Percentiles rank a stretch among this genome's conserved stretches.
These are phyloP conservation scores for Hygrocybe punicea DNA, from an alignment of 768 basidiomycete species.

Conservation along the genomic window DNA sequence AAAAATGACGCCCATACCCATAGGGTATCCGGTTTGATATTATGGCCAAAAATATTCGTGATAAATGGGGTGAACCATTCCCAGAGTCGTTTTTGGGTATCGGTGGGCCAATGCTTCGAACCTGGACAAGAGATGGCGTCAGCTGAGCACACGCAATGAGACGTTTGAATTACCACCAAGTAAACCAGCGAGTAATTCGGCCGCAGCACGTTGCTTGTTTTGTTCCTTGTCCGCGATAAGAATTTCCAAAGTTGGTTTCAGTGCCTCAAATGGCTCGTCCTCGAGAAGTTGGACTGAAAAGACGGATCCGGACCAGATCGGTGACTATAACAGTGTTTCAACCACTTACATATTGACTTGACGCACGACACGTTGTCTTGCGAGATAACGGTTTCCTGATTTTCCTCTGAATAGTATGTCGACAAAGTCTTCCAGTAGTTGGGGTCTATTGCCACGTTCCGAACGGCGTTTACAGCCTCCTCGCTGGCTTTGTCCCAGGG, in stretches of 20 bases:
- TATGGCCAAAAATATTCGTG: constrained; percentile 59
- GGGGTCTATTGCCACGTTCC: constrained; percentile 43
- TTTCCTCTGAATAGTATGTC: constrained; percentile 74
- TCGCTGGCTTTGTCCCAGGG: constrained; percentile 58
- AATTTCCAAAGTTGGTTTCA: constrained; percentile 59
- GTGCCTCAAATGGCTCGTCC: constrained; percentile 60
- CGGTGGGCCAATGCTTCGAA: constrained; percentile 81
- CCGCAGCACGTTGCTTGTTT: constrained; percentile 84
- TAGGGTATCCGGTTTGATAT: constrained; percentile 79
- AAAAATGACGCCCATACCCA: constrained; percentile 76
- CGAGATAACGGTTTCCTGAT: constrained; percentile 57
- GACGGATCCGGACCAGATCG: constrained; percentile 2
- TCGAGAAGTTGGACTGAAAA: constrained; percentile 72
- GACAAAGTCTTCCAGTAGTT: constrained; percentile 69
- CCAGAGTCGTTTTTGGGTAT: constrained; percentile 70
- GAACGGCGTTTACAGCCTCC: constrained; percentile 49
- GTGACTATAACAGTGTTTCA: neutral
- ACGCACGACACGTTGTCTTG: constrained; percentile 70
- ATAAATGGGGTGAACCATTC: constrained; percentile 74
- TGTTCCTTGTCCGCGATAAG: constrained; percentile 70
- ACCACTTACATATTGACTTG: constrained; percentile 66
- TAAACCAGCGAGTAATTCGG: constrained; percentile 77
- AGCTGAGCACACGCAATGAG: neutral
- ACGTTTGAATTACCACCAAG: constrained; percentile 46
- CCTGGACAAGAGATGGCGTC: constrained; percentile 40